These are phyloP conservation scores for Neurospora terricola DNA, from an alignment of 495 filamentous ascomycete species.

Conservation along the genomic window DNA sequence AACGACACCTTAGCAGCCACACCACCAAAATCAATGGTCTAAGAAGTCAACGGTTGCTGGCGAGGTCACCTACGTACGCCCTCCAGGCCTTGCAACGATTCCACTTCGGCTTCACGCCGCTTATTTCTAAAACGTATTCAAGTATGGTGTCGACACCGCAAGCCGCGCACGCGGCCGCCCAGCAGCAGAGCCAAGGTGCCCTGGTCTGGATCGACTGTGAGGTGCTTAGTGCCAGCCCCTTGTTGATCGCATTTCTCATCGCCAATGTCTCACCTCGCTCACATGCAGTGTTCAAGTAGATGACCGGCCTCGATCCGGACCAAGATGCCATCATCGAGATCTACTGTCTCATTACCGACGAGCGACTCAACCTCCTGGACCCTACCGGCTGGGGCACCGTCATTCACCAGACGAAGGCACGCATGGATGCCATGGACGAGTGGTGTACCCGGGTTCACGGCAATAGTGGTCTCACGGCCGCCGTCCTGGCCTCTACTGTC, in stretches of 20 bases:
- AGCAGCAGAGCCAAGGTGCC: conserved; percentile 28
- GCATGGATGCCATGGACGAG: conserved; percentile 65
- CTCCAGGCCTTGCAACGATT: background rate
- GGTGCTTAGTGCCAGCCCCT: conserved; percentile 31
- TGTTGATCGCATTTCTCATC: background rate
- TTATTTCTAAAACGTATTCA: background rate
- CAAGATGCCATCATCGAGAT: conserved; percentile 83
- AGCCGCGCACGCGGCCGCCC: background rate
- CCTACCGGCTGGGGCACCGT: conserved; percentile 67
- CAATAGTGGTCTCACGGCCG: conserved; percentile 66
- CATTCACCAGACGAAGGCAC: conserved; percentile 61
- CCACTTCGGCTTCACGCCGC: background rate
- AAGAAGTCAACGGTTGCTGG: background rate
- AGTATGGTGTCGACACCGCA: background rate
- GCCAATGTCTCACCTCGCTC: background rate
- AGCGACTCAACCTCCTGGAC: conserved; percentile 66
- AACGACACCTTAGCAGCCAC: background rate
- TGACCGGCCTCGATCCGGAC: conserved; percentile 81
- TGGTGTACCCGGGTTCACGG: conserved; percentile 51
- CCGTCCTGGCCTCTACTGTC: conserved; percentile 62
- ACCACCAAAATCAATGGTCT: background rate
- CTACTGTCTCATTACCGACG: conserved; percentile 85
- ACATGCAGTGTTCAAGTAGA: conserved; percentile 39
- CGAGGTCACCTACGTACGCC: background rate
- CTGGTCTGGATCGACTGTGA: conserved; percentile 89